phyloP scores from a whole-genome alignment of 2,329 filamentous ascomycete species.

The Calonectria pteridis region DNA sequence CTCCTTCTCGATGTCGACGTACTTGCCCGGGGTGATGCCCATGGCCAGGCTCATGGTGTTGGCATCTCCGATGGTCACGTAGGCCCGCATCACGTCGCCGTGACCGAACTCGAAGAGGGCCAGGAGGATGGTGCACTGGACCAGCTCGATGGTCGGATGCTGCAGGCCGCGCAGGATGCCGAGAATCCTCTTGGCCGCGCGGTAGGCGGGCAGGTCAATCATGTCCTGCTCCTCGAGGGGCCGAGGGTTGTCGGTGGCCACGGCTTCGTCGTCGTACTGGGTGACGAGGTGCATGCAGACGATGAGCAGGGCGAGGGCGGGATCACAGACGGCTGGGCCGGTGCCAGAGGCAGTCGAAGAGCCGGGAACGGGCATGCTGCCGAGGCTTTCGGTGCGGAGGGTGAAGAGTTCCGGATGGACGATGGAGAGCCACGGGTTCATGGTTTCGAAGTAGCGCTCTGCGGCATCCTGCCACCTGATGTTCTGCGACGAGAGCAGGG shows the following conservation, averaged over 20 bases:
- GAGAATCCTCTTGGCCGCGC: slow-evolving; percentile 54
- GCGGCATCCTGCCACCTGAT: slow-evolving; percentile 54
- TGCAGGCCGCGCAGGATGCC: slow-evolving; percentile 51
- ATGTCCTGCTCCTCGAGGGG: slow-evolving; percentile 52
- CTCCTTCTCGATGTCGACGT: slow-evolving; percentile 47
- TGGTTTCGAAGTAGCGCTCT: slow-evolving; percentile 54
- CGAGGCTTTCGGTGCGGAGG: slow-evolving; percentile 40
- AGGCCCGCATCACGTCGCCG: slow-evolving; percentile 56
- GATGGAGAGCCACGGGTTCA: slow-evolving; percentile 57
- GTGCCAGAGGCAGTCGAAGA: background rate
- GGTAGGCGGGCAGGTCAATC: slow-evolving; percentile 55
- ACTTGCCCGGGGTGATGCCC: slow-evolving; percentile 53
- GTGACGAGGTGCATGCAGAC: slow-evolving; percentile 59
- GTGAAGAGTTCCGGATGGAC: slow-evolving; percentile 56
- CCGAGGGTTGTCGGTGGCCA: slow-evolving; percentile 34
- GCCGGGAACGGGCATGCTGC: slow-evolving; percentile 12
- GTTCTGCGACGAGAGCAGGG: slow-evolving; percentile 50
- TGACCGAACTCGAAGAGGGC: slow-evolving; percentile 60
- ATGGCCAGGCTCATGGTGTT: slow-evolving; percentile 53
- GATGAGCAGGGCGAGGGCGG: slow-evolving; percentile 54
- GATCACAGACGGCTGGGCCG: slow-evolving; percentile 34
- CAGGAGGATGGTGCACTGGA: slow-evolving; percentile 57
- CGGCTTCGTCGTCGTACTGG: slow-evolving; percentile 53
- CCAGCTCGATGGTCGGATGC: slow-evolving; percentile 53
- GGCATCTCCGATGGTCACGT: slow-evolving; percentile 57